Evolutionary conservation across 179 eudicot species (phyloP).

Genomic region (Camellia oleifera): DNA sequence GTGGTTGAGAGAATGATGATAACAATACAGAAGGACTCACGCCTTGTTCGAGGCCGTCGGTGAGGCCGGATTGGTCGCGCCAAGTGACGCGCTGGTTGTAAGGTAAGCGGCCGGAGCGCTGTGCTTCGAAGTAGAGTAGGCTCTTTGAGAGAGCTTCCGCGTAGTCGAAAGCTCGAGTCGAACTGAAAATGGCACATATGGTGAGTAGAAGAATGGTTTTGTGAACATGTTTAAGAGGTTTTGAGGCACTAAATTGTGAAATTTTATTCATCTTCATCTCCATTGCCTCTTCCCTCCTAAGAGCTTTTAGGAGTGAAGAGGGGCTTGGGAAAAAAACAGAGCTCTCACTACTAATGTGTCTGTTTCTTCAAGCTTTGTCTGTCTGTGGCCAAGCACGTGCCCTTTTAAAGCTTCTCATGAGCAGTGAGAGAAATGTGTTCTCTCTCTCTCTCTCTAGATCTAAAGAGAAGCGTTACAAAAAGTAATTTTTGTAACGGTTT

Average conservation of each 20-base stretch:
- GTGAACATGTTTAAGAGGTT: not conserved
- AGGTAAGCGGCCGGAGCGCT: slow-evolving; percentile 78
- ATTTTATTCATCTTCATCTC: not conserved
- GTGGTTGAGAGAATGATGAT: no score
- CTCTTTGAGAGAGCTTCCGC: slow-evolving; percentile 66
- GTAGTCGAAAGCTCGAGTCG: slow-evolving; percentile 29
- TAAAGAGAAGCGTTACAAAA: not conserved
- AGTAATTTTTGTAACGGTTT: not conserved
- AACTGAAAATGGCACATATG: slow-evolving; percentile 17
- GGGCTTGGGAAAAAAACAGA: not conserved
- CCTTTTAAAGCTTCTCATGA: not conserved
- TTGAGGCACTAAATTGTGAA: not conserved
- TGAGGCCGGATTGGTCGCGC: slow-evolving; percentile 70
- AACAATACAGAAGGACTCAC: slow-evolving; percentile 21
- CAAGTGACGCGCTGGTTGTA: slow-evolving; percentile 64
- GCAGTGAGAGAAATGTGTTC: no score
- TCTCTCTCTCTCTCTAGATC: not conserved
- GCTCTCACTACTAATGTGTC: not conserved
- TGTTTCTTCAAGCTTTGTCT: not conserved
- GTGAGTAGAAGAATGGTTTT: not conserved
- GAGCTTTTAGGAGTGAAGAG: slow-evolving; percentile 11
- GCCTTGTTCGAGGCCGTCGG: slow-evolving; percentile 72
- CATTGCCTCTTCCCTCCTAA: slow-evolving; percentile 15
- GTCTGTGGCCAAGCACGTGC: slow-evolving; percentile 4
- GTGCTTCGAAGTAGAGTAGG: slow-evolving; percentile 78